phyloP scores from a whole-genome alignment of 441 rosid species.

The Iberis amara region DNA sequence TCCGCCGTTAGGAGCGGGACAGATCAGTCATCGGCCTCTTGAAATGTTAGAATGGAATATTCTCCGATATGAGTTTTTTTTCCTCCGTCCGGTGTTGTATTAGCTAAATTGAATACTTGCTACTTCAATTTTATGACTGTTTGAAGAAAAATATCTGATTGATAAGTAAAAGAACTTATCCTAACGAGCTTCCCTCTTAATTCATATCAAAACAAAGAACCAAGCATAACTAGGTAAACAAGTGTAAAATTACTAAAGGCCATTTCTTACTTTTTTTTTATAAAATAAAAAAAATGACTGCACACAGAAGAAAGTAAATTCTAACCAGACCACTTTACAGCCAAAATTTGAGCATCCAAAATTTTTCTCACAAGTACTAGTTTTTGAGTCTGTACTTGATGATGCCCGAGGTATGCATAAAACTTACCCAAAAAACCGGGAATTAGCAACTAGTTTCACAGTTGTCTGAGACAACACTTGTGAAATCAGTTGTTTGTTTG shows the following conservation, averaged over 20 bases:
- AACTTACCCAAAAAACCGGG: constrained; percentile 3
- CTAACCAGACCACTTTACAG: constrained; percentile 18
- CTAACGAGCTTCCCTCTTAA: background rate
- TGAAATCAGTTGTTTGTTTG: constrained; percentile 6
- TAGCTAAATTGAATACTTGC: background rate
- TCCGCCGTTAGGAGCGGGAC: constrained; percentile 47
- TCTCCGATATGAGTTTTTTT: background rate
- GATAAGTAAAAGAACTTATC: background rate
- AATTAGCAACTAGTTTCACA: too few species aligned
- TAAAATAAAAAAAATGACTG: background rate
- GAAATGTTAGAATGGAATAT: constrained; percentile 7
- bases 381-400: background rate
- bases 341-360: constrained; percentile 17
- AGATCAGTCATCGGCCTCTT: constrained; percentile 39
- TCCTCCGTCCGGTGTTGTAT: background rate
- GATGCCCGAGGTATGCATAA: constrained; percentile 8
- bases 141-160: background rate
- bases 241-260: too few species aligned
- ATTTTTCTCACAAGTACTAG: background rate
- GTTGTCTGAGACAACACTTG: background rate
- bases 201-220: background rate
- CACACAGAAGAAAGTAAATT: background rate
- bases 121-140: constrained; percentile 1
- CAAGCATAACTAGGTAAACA: background rate
- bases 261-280: too few species aligned